Base-by-base conservation (phyloP, 1,284 basidiomycete species). In the Papiliotrema terrestris region DNA sequence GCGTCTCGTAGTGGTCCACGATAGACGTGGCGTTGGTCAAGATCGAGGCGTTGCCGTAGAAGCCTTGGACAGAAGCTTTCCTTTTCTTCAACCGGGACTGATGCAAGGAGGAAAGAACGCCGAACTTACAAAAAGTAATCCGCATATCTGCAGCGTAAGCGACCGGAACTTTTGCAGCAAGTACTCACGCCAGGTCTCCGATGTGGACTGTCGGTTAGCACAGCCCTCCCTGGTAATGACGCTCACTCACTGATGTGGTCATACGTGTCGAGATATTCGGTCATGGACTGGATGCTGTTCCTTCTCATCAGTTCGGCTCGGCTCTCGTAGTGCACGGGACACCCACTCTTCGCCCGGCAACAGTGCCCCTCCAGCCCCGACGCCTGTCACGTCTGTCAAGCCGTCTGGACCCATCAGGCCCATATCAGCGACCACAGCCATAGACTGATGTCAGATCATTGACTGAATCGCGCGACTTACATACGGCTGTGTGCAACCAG, bases 401-500 rank as follows among this genome's bases (percentile, higher is more conserved):
- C 71, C 71, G 41, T 71, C 57, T 9, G 63, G 61, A 8, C 67
- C 68, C 69, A 72, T 70, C 15, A 68, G 50, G 2, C 69, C 69
- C 55, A 71, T 59, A 49, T 70, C 69, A 9, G 56, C 65, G 23
- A 65, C 62, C 8, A 63, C 41, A 0, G 67, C 68, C 17, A 66
- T 52, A 1, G 67, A 55, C 60, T 61, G 49, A 1, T 14, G 22
- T 22, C 45, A 35, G 32, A 42, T 4, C 22, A 20, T 14, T 8
- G 17, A 22, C 3, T 20, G 6, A 14, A 17, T 4, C n/a, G 22
- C 13, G 22, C 13, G 9, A 52, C 59, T 47, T 29, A 59, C 57
- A 51, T 63, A 66, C 11, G 54, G 45, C 37, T 52, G 46, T 13
- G 8, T 17, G 49, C 57, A 55, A 11, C 61, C 63, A 0, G 61